Evolutionary conservation across 768 basidiomycete species (phyloP).

Genomic region (Agaricus blazei): DNA sequence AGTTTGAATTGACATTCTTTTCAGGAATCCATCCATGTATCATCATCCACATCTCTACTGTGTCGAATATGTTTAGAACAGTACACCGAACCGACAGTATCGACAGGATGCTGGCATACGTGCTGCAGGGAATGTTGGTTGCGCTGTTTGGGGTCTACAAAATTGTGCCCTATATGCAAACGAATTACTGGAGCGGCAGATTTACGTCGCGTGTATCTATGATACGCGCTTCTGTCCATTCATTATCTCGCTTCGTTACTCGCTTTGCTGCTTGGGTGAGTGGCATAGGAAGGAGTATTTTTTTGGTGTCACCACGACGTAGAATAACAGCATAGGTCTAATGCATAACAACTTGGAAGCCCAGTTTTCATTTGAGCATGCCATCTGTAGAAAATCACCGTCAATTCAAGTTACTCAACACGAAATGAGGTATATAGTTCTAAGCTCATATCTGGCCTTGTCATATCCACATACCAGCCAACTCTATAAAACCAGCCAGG

Average conservation of each 20-base stretch:
- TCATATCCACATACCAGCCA: slow-evolving; percentile 51
- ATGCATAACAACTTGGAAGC: too few species aligned
- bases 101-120: slow-evolving; percentile 86
- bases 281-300: too few species aligned
- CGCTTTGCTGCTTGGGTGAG: neutral
- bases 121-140: slow-evolving; percentile 83
- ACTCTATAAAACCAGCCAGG: slow-evolving; percentile 42
- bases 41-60: slow-evolving; percentile 37
- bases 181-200: slow-evolving; percentile 77
- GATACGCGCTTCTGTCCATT: slow-evolving; percentile 10
- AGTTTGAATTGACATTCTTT: slow-evolving; percentile 1
- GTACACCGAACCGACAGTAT: slow-evolving; percentile 73
- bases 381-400: too few species aligned
- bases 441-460: slow-evolving; percentile 88
- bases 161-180: slow-evolving; percentile 84
- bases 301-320: too few species aligned
- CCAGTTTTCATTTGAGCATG: too few species aligned
- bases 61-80: slow-evolving; percentile 81
- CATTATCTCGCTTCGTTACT: neutral
- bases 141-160: slow-evolving; percentile 76
- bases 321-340: too few species aligned
- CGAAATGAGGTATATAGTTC: neutral
- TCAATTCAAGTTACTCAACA: neutral
- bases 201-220: slow-evolving; percentile 72
- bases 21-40: slow-evolving; percentile 41